Evolutionary conservation across 768 basidiomycete species (phyloP), one percentile per base, ranked within the genome.

Genomic region (Termitomyces sp.): DNA sequence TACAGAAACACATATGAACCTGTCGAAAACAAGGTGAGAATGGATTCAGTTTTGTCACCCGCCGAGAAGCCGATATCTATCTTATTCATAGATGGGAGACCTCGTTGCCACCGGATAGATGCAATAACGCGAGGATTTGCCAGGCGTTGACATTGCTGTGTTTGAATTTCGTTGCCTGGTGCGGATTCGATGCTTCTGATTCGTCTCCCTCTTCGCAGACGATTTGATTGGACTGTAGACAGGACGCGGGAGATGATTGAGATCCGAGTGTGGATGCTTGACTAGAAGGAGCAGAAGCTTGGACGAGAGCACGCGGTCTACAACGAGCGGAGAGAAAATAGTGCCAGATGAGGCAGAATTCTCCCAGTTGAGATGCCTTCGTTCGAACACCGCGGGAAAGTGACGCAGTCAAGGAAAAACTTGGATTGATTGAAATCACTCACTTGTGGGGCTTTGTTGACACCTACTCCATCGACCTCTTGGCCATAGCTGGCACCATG

Each of bases 61-160:
- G 36, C 29, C 47, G 54, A 53, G 10, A 48, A 38, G 47, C 58
- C 58, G 54, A 42, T n/a, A 48, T 47, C n/a, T n/a, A n/a, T 25
- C 33, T 27, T 22, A 22, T 7, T 29, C 36, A 5, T 18, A 33
- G 32, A 29, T 43, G 48, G 18, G 33, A 47, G 18, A 29, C 22
- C 15, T 46, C 29, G 18, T 20, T n/a, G 35, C 18, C 12, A 13
- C 44, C 25, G 25, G 23, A 39, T 25, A 45, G 20, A 25, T 42
- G 20, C 1, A 32, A 49, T 45, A 32, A 27, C 22, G 52, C 55
- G 58, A 59, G 18, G 27, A 43, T 55, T 49, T 20, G 31, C 53
- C 54, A 56, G 25, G 9, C 3, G 22, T 32, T 25, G 35, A 12
- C 11, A 7, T 15, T 38, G n/a, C 35, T 27, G 23, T 44, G 23